phyloP scores from a whole-genome alignment of 768 basidiomycete species.

The Trametes villosa region DNA sequence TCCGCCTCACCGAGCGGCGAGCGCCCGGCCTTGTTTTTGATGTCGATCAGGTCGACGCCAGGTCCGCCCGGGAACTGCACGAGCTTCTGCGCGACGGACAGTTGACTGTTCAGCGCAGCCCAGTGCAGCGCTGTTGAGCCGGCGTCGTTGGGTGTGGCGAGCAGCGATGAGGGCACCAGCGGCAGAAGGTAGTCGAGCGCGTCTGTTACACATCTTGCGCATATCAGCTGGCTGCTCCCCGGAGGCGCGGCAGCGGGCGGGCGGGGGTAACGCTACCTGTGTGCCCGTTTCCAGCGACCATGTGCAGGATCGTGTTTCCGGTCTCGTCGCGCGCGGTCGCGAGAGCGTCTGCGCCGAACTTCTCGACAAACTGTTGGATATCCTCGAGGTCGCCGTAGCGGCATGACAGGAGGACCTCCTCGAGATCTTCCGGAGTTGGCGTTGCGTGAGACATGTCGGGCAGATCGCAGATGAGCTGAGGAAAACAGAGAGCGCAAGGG shows the following conservation, averaged over 20 bases:
- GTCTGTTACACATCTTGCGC: conserved; percentile 61
- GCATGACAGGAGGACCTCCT: conserved; percentile 81
- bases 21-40: conserved; percentile 72
- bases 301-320: conserved; percentile 82
- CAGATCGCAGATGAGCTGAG: neutral
- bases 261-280: conserved; percentile 56
- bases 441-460: conserved; percentile 16
- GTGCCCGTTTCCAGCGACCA: conserved; percentile 90
- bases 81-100: conserved; percentile 61
- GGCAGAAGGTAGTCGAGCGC: conserved; percentile 76
- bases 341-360: conserved; percentile 57
- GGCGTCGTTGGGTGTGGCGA: conserved; percentile 67
- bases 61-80: conserved; percentile 61
- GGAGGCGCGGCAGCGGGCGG: neutral
- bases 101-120: conserved; percentile 86
- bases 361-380: conserved; percentile 63
- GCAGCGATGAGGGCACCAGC: conserved; percentile 52
- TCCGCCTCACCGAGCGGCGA: conserved; percentile 86
- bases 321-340: conserved; percentile 66
- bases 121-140: conserved; percentile 90
- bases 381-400: conserved; percentile 90
- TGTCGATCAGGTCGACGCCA: conserved; percentile 71
- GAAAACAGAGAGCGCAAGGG: neutral
- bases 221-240: conserved; percentile 41
- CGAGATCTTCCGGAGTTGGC: conserved; percentile 48